phyloP scores from a whole-genome alignment of 192 early-diverging fungal species.

The Pilobolus umbonatus region DNA sequence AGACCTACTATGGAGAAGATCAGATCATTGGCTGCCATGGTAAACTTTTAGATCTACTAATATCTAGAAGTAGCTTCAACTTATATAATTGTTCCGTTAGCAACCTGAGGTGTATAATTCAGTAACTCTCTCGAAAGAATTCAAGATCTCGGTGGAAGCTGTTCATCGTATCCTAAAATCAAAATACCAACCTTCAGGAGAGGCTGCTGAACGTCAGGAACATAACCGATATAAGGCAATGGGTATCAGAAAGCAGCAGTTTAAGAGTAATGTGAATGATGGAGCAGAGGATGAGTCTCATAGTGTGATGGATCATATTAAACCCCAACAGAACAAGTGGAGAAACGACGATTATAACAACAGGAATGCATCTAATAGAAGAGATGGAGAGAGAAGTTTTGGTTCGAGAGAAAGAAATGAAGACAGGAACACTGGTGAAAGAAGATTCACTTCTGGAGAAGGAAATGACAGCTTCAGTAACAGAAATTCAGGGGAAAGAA shows the following conservation, averaged over 20 bases:
- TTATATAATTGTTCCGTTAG: constrained; percentile 9
- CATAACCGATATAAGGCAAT: constrained; percentile 36
- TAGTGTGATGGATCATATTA: no score
- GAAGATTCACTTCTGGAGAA: no score
- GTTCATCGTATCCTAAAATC: constrained; percentile 51
- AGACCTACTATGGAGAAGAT: constrained; percentile 20
- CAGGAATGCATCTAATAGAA: no score
- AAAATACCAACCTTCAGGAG: constrained; percentile 32
- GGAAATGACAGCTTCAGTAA: no score
- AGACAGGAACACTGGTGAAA: no score
- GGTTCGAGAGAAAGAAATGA: no score
- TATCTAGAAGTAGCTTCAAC: background rate
- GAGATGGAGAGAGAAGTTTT: no score
- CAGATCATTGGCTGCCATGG: constrained; percentile 5
- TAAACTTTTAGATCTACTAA: background rate
- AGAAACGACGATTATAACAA: no score
- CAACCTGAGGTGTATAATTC: constrained; percentile 43
- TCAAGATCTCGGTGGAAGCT: constrained; percentile 48
- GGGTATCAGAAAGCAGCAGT: constrained; percentile 11
- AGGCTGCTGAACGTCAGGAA: constrained; percentile 36
- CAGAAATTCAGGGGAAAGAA: no score
- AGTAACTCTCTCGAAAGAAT: constrained; percentile 41
- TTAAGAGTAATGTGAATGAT: constrained; percentile 23
- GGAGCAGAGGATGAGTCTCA: no score
- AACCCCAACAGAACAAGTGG: no score